These are phyloP conservation scores for Narthecium ossifragum DNA, from an alignment of 106 monocot species.

Conservation along the genomic window DNA sequence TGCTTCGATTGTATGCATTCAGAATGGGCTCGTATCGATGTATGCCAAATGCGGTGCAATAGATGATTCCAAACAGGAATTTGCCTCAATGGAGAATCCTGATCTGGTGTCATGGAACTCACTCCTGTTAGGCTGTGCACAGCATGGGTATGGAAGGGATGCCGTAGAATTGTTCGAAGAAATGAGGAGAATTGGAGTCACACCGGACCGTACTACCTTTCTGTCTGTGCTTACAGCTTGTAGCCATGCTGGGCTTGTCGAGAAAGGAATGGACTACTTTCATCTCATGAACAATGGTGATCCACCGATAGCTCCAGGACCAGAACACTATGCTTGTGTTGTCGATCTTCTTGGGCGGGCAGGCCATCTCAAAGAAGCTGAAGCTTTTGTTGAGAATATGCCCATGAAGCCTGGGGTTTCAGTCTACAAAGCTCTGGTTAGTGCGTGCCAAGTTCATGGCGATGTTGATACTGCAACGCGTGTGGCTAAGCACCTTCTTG, in stretches of 20 bases:
- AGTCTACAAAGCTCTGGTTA: slow-evolving; percentile 42
- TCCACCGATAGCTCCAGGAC: not conserved
- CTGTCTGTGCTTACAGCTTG: slow-evolving; percentile 51
- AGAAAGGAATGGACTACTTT: slow-evolving; percentile 39
- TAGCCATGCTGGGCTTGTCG: slow-evolving; percentile 39
- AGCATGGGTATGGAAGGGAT: slow-evolving; percentile 39
- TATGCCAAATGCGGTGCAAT: slow-evolving; percentile 49
- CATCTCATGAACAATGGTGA: slow-evolving; percentile 23
- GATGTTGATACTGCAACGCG: slow-evolving; percentile 31
- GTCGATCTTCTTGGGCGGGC: slow-evolving; percentile 57
- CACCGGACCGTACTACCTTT: slow-evolving; percentile 28
- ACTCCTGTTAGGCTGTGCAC: slow-evolving; percentile 38
- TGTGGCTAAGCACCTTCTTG: slow-evolving; percentile 20
- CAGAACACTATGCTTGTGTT: slow-evolving; percentile 56
- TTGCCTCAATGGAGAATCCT: slow-evolving; percentile 26
- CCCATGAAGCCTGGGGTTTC: slow-evolving; percentile 36
- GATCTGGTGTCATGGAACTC: slow-evolving; percentile 58
- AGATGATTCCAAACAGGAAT: slow-evolving; percentile 28
- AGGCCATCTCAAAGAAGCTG: slow-evolving; percentile 35
- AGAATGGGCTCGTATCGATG: slow-evolving; percentile 53
- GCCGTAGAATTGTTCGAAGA: slow-evolving; percentile 42
- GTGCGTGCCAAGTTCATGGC: slow-evolving; percentile 41
- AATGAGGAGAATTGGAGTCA: slow-evolving; percentile 20
- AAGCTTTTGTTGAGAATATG: slow-evolving; percentile 33
- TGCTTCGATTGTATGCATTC: slow-evolving; percentile 22